Evolutionary conservation across 208 protist species (phyloP), one percentile per base, ranked within the genome.

Genomic region (Trypanosoma theileri): DNA sequence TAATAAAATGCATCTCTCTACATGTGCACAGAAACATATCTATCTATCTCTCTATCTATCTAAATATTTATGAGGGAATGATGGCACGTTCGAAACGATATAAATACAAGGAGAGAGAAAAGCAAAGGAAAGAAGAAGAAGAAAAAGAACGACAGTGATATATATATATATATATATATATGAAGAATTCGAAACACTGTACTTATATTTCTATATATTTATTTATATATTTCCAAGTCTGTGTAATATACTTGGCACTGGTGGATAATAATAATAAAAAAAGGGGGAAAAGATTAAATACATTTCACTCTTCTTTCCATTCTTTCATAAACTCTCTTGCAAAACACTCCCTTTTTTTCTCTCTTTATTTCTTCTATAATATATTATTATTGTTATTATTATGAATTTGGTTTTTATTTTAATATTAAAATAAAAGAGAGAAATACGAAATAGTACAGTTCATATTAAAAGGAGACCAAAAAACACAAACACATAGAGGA

Each of bases 291-390:
- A 61, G 35, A 61, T 46, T 46, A 3, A 48, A 61, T 24, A 50
- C 10, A 41, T 52, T 21, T 64, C 21, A 54, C 28, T 54, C 26
- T 58, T 48, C n/a, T 22, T 64, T 28, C 41, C 53, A 17, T 50
- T 22, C n/a, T 59, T 56, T 56, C 11, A 10, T 24, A 9, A 28
- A 41, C 14, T 46, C 41, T 52, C 24, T 45, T 56, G 13, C 57
- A 22, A 26, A 4, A 21, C 14, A 45, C 22, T 24, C 41, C 63
- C 50, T 76, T 50, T 28, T 40, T 69, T 66, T 65, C 51, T 51
- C 65, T 53, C 50, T 35, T 31, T 67, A 28, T 17, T 68, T 69
- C 50, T 60, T 61, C 28, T 50, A 40, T 12, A 16, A 35, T 50
- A 16, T 58, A 58, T 35, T 64, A 50, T 46, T 45, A 46, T 12